Conservation (phyloP, 345 rosid species). For the Isatis tinctoria region DNA sequence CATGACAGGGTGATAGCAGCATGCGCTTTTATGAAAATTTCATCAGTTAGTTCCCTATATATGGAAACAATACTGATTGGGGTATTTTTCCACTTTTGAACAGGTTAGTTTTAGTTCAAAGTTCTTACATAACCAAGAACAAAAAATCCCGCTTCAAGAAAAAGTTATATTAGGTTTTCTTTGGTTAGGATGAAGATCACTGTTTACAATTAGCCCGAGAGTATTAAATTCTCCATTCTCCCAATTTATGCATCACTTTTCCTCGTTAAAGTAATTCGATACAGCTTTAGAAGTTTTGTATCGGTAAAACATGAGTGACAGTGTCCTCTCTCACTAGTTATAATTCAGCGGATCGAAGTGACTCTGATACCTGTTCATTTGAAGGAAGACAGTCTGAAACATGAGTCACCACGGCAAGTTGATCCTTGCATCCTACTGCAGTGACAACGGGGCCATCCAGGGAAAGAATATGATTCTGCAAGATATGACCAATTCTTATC, state of each 20-base stretch:
- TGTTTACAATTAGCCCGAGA: too few species aligned
- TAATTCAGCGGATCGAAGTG: neutral
- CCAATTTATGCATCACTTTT: too few species aligned
- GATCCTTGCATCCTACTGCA: conserved; percentile 76
- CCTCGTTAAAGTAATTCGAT: neutral
- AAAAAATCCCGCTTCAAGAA: too few species aligned
- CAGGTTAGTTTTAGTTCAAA: neutral
- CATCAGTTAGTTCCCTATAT: neutral
- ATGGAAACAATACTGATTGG: neutral
- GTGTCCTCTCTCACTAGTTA: conserved; percentile 2
- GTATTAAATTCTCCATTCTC: too few species aligned
- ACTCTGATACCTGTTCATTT: conserved; percentile 63
- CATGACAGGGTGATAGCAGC: neutral
- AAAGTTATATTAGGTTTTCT: too few species aligned
- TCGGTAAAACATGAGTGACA: neutral
- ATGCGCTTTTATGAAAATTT: neutral
- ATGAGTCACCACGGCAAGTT: conserved; percentile 79
- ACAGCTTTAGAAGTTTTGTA: neutral
- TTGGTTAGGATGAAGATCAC: too few species aligned
- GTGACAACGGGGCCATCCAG: conserved; percentile 86
- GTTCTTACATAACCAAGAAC: too few species aligned
- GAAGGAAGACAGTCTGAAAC: conserved; percentile 78
- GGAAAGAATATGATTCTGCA: conserved; percentile 80
- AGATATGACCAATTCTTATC: conserved; percentile 3
- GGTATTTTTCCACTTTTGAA: neutral